phyloP scores from a whole-genome alignment of 495 filamentous ascomycete genomes.

The Hypoxylon perforatum region DNA sequence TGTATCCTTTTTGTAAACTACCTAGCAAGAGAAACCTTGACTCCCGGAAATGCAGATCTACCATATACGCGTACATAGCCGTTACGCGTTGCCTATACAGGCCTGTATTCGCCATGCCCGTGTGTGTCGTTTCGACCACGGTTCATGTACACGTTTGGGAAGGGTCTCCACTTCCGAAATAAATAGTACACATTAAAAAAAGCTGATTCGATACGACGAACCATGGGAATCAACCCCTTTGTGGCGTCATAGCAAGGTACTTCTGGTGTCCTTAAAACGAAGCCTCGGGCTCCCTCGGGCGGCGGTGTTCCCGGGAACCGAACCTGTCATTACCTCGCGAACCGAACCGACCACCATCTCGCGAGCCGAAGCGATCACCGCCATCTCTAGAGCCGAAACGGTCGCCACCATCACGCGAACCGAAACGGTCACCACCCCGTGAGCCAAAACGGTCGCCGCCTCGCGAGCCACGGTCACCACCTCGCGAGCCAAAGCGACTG shows the following conservation, averaged over 20 bases:
- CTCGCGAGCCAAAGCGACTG: not conserved
- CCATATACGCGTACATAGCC: slow-evolving; percentile 16
- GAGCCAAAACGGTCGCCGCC: slow-evolving; percentile 9
- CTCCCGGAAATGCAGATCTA: slow-evolving; percentile 28
- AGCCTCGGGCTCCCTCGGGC: not conserved
- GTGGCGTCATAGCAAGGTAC: not conserved
- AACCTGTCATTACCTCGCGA: slow-evolving; percentile 3
- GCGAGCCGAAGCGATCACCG: slow-evolving; percentile 25
- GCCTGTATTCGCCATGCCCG: slow-evolving; percentile 5
- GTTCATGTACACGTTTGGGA: slow-evolving; percentile 23
- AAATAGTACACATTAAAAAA: slow-evolving; percentile 30
- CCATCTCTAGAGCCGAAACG: slow-evolving; percentile 27
- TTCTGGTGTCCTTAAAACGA: slow-evolving; percentile 15
- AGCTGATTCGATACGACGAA: slow-evolving; percentile 14
- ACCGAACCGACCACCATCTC: slow-evolving; percentile 9
- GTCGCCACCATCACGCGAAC: slow-evolving; percentile 30
- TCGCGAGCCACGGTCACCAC: slow-evolving; percentile 8
- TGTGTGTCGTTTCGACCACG: slow-evolving; percentile 5
- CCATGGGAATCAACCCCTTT: not conserved
- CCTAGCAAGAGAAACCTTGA: slow-evolving; percentile 34
- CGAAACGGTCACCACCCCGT: slow-evolving; percentile 24
- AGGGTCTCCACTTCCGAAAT: slow-evolving; percentile 13
- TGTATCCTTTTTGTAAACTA: slow-evolving; percentile 23
- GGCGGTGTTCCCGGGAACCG: not conserved
- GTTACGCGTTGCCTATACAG: slow-evolving; percentile 9